phyloP scores from a whole-genome alignment of 2,329 filamentous ascomycete genomes.

The Colletotrichum sp. region DNA sequence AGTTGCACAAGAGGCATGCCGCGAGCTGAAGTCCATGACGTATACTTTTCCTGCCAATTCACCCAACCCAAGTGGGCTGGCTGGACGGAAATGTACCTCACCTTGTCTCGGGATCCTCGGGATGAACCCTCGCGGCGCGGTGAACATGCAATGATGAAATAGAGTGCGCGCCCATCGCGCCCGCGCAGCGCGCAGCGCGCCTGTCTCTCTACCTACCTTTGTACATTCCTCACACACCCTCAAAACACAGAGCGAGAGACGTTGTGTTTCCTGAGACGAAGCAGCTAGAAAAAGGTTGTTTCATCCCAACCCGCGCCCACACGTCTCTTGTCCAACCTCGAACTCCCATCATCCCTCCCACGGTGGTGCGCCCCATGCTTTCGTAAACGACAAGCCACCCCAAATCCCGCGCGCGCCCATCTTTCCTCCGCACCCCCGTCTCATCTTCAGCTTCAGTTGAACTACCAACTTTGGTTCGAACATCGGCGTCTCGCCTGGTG shows the following conservation, averaged over 20 bases:
- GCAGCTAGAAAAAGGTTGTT: slow-evolving; percentile 1
- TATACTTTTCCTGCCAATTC: not conserved
- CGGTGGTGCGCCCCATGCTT: not conserved
- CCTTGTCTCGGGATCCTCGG: not conserved
- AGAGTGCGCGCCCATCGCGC: not conserved
- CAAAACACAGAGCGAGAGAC: not conserved
- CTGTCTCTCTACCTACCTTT: not conserved
- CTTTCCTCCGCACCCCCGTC: not conserved
- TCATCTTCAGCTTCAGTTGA: slow-evolving; percentile 10
- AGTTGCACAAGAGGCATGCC: not conserved
- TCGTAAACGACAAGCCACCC: not conserved
- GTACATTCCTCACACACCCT: not conserved
- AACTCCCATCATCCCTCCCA: not conserved
- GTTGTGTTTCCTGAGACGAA: slow-evolving; percentile 2
- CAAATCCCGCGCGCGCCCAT: not conserved
- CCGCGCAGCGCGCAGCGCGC: not conserved
- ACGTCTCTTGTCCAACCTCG: not conserved
- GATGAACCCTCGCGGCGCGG: not conserved
- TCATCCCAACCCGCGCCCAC: not conserved
- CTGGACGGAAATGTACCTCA: not conserved
- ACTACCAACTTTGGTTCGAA: not conserved
- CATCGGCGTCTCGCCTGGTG: not conserved
- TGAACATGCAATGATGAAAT: not conserved
- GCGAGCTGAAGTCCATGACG: slow-evolving; percentile 8
- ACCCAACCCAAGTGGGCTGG: not conserved